Evolutionary conservation across 2,329 filamentous ascomycete species (phyloP).

Genomic region (Ophiostoma quercus): DNA sequence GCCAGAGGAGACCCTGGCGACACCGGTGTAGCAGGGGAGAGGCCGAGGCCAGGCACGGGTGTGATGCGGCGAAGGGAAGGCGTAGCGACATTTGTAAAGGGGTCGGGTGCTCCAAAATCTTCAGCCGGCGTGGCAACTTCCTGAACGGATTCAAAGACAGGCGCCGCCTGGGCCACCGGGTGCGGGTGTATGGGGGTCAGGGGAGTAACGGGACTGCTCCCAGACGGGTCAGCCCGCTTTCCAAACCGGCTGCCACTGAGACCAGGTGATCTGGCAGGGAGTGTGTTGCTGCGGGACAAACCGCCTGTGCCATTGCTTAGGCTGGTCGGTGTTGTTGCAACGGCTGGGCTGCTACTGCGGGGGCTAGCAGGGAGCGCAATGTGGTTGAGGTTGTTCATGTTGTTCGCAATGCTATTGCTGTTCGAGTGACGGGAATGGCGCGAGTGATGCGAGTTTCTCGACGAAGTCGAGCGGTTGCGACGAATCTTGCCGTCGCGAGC

Average conservation of each 20-base stretch:
- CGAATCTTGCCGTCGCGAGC: conserved; percentile 73
- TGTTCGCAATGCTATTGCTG: conserved; percentile 45
- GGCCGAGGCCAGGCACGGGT: conserved; percentile 13
- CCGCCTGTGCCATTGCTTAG: conserved; percentile 36
- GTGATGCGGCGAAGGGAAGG: conserved; percentile 1
- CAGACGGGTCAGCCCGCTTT: conserved; percentile 31
- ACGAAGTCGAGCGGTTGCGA: conserved; percentile 87
- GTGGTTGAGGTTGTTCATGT: conserved; percentile 17
- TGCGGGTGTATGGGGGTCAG: conserved; percentile 36
- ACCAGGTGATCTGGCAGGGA: conserved; percentile 80
- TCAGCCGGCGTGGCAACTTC: conserved; percentile 29
- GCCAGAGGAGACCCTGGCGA: conserved; percentile 28
- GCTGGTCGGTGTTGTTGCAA: conserved; percentile 47
- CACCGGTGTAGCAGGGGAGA: conserved; percentile 19
- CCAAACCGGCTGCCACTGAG: conserved; percentile 63
- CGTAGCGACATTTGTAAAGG: neutral
- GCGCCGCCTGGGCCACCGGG: conserved; percentile 46
- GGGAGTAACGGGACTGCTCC: conserved; percentile 33
- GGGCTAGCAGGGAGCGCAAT: conserved; percentile 62
- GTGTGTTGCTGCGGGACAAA: conserved; percentile 71
- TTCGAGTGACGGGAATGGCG: conserved; percentile 65
- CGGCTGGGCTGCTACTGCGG: conserved; percentile 56
- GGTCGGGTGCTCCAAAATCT: conserved; percentile 8
- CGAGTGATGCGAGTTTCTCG: conserved; percentile 74
- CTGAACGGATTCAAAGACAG: conserved; percentile 39